Evolutionary conservation across 176 grass and related monocot genomes (phyloP), one percentile per base, ranked within the genome.

Genomic region (Tillandsia fasciculata): DNA sequence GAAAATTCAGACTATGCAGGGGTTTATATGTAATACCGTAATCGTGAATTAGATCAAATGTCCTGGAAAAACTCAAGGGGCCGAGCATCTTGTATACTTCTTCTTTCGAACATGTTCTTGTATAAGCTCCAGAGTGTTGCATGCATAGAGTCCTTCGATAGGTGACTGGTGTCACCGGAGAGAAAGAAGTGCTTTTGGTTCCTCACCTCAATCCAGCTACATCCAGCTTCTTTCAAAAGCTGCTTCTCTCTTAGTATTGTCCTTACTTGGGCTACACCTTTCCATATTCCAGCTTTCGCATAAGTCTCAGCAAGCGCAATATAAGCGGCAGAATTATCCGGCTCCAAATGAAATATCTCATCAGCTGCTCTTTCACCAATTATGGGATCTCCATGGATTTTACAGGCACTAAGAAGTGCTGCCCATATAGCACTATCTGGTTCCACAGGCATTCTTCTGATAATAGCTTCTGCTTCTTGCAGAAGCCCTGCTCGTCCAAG

Each of bases 211-310:
- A 77, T 59, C 11, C 12, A 50, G 52, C 74, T 77, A 11, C 27
- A 48, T 76, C 74, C 74, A 11, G 74, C 64, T 51, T 76, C 74
- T 33, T 77, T 77, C 2, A 68, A 65, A 69, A 77, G 65, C 52
- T 59, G 57, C 18, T 77, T 77, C 59, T 23, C 65, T 52, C 68
- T 67, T 65, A 77, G 57, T 27, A 77, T 14, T n/a, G 33, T 33
- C 53, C 65, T 77, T 17, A 77, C 51, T 61, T 68, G 22, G 24
- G 65, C 74, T 12, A 77, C 74, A 69, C 58, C 10, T 69, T 69
- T 48, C 74, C 74, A 77, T 29, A 68, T 68, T 58, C 52, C 54
- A 48, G 65, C 65, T 22, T 11, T 66, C 13, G 75, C 75, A 69
- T 59, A 77, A 27, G 75, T 77, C 66, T 77, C 66, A 63, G 65